Conservation (phyloP, 306 rosid species). For the Medicago ruthenica region DNA sequence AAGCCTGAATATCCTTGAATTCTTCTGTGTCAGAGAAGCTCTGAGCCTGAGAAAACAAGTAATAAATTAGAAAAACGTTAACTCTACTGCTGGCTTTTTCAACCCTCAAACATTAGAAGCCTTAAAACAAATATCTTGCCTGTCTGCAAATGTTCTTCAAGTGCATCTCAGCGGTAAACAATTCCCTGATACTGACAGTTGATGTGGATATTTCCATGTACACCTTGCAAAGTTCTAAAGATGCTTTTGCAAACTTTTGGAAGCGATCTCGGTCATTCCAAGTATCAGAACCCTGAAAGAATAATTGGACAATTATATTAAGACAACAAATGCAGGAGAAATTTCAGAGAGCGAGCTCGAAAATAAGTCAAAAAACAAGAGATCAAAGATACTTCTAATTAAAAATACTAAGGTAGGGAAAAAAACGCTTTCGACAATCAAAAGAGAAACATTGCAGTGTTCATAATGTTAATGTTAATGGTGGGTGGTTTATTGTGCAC, state of each 20-base stretch:
- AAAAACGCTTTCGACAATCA: conserved; percentile 7
- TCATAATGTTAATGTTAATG: neutral
- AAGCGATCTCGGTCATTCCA: conserved; percentile 80
- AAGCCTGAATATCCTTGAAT: conserved; percentile 65
- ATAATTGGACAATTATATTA: neutral
- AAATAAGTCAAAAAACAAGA: conserved; percentile 23
- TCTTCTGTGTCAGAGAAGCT: conserved; percentile 71
- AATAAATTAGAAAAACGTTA: conserved; percentile 24
- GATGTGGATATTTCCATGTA: conserved; percentile 75
- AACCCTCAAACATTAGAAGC: conserved; percentile 20
- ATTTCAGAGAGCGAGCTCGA: neutral
- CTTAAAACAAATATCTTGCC: conserved; percentile 53
- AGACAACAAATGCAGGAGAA: conserved; percentile 11
- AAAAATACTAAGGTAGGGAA: conserved; percentile 14
- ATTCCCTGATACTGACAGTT: conserved; percentile 65
- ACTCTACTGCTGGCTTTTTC: neutral
- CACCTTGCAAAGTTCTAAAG: conserved; percentile 86
- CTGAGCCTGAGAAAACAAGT: conserved; percentile 54
- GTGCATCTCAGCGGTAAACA: conserved; percentile 85
- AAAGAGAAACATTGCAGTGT: neutral
- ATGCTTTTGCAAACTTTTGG: conserved; percentile 77
- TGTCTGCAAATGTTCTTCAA: conserved; percentile 79
- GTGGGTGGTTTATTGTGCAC: neutral
- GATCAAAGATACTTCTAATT: conserved; percentile 14
- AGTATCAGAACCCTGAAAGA: conserved; percentile 80